Percentiles rank a stretch among this genome's conserved stretches.
Evolutionary conservation across 164 flowering plant genomes (phyloP).

Genomic region (Umbellularia californica): DNA sequence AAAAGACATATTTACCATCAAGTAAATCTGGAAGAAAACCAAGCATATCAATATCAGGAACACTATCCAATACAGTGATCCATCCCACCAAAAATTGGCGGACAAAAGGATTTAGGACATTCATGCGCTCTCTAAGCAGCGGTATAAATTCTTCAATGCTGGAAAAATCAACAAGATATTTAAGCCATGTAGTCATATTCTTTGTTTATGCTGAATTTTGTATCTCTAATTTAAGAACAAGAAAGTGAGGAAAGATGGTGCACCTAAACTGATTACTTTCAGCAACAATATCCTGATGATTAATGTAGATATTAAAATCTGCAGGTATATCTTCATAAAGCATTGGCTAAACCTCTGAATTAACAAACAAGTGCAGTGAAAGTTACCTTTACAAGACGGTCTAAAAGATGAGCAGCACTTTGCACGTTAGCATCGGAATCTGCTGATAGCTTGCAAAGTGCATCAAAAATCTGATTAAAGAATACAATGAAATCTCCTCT

Average conservation of each 20-base stretch:
- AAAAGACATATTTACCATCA: constrained; percentile 62
- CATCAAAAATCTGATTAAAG: constrained; percentile 96
- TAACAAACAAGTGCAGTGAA: neutral
- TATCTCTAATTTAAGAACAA: constrained; percentile 4
- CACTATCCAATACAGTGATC: constrained; percentile 98
- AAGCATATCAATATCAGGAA: constrained; percentile 98
- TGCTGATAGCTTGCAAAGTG: constrained; percentile 91
- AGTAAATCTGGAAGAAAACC: constrained; percentile 99
- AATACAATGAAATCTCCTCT: constrained; percentile 94
- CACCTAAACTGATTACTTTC: constrained; percentile 99
- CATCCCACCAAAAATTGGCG: constrained; percentile 99
- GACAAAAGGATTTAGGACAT: constrained; percentile 85
- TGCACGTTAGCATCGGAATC: constrained; percentile 98
- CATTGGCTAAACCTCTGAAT: neutral
- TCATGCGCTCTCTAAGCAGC: constrained; percentile 95
- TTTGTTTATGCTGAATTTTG: neutral
- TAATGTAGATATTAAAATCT: constrained; percentile 1
- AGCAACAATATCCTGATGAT: constrained; percentile 92
- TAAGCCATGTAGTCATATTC: constrained; percentile 1
- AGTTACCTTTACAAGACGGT: constrained; percentile 88
- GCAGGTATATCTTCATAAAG: neutral
- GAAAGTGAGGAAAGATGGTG: constrained; percentile 5
- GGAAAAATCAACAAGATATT: constrained; percentile 17
- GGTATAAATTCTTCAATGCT: constrained; percentile 99
- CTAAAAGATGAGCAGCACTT: constrained; percentile 98